phyloP scores from a whole-genome alignment of 331 rosid genomes.

The Acacia pycnantha region DNA sequence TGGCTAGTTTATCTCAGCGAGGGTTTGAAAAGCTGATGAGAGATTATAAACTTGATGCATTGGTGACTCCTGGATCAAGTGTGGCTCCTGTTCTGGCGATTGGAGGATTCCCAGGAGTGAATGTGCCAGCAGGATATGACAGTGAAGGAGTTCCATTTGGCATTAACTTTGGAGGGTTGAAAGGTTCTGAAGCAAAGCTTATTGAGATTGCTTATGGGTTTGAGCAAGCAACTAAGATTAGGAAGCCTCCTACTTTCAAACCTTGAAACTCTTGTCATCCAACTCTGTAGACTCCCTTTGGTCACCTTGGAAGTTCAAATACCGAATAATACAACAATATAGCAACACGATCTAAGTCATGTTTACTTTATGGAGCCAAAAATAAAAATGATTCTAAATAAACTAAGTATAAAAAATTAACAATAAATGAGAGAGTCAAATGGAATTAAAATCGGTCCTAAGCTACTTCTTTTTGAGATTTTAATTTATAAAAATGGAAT shows the following conservation, averaged over 20 bases:
- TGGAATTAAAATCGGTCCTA: too few species aligned
- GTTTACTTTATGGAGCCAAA: too few species aligned
- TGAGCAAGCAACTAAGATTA: constrained; percentile 53
- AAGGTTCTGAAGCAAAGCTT: constrained; percentile 42
- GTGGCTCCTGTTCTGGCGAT: constrained; percentile 45
- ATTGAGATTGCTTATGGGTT: constrained; percentile 54
- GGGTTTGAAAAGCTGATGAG: constrained; percentile 45
- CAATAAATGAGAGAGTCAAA: too few species aligned
- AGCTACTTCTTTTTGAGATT: too few species aligned
- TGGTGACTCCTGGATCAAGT: constrained; percentile 48
- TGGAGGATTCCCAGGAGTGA: constrained; percentile 58
- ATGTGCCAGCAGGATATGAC: constrained; percentile 53
- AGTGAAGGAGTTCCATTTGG: constrained; percentile 48
- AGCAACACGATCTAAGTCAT: too few species aligned
- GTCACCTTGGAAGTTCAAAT: too few species aligned
- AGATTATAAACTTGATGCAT: constrained; percentile 47
- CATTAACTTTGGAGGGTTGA: constrained; percentile 49
- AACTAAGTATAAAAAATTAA: too few species aligned
- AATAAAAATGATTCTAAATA: too few species aligned
- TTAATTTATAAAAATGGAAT: too few species aligned
- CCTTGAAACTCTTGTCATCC: not conserved
- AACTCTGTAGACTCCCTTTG: not conserved
- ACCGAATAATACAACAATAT: too few species aligned
- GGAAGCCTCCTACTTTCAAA: constrained; percentile 47
- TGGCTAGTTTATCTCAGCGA: constrained; percentile 30